Evolutionary conservation across 2,329 filamentous ascomycete species (phyloP), one percentile per base, ranked within the genome.

Genomic region (Colletotrichum spaethianum): DNA sequence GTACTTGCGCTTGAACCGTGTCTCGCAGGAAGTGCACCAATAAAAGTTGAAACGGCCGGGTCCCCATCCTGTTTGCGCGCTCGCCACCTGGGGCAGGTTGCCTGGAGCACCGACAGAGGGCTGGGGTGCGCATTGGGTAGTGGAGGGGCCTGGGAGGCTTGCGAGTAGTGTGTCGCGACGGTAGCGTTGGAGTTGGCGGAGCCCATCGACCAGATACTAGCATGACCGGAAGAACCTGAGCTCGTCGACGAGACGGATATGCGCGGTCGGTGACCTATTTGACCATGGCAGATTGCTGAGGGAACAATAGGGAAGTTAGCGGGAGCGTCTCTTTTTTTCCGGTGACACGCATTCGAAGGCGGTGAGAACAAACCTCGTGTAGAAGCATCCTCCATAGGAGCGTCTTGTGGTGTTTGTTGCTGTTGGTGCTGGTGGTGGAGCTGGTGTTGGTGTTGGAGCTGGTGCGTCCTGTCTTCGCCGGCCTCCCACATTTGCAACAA

Each of bases 1-100:
- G 74, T 91, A 91, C 78, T 92, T 92, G 74, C 90, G 87, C 82
- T 91, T 90, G 77, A 92, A 91, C 56, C 89, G 90, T 60, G 91
- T 91, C 78, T 92, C 90, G 79, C 86, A 89, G 23, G 86, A 87
- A 5, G 87, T 89, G 76, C 87, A 89, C 86, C 86, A 89, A 79
- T 88, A 89, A 36, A 87, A 85, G 73, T 88, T 87, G 72, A 76
- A 75, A 20, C 71, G 60, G 50, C 76, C 70, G 7, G 73, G 73
- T 23, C 73, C 73, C 73, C 73, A 74, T 33, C 73, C 73, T 9
- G 72, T 74, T 52, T 74, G 73, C 28, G 73, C 72, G 64, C 68
- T 74, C 40, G 72, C 70, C 59, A 75, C 59, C 69, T 74, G 73
- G 14, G 74, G 66, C 9, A 75, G 38, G 48, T 56, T 59, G 60